phyloP scores from a whole-genome alignment of 305 asterid genomes.

The Stenogyne calaminthoides region DNA sequence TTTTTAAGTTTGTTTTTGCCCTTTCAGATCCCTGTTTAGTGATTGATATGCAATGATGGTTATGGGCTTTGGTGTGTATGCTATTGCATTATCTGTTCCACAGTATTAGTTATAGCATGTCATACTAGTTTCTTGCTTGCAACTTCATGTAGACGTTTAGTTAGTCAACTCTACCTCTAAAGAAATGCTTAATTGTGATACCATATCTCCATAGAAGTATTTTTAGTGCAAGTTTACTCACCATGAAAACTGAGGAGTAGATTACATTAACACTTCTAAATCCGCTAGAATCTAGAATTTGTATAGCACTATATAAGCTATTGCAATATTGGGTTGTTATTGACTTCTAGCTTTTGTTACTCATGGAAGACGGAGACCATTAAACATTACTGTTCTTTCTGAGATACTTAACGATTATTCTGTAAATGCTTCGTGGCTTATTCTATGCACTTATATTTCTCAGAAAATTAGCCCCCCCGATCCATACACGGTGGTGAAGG shows the following conservation, averaged over 20 bases:
- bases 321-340: too few relatives aligned
- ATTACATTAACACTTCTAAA: constrained; percentile 1
- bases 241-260: not conserved
- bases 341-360: not conserved
- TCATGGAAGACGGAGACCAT: constrained; percentile 6
- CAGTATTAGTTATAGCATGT: not conserved
- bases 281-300: not conserved
- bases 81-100: not conserved
- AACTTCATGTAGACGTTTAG: not conserved
- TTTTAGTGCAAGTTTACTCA: not conserved
- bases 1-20: not conserved
- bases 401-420: constrained; percentile 4
- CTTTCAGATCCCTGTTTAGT: not conserved
- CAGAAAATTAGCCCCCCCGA: constrained; percentile 94
- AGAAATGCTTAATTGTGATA: not conserved
- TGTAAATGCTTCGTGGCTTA: constrained; percentile 12
- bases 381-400: not conserved
- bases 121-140: not conserved
- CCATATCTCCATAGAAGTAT: constrained; percentile 2
- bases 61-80: not conserved
- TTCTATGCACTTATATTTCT: constrained; percentile 14
- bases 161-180: too few relatives aligned
- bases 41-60: constrained; percentile 2
- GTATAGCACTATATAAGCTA: not conserved
- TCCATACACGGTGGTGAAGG: constrained; percentile 78